Evolutionary conservation across 345 rosid species (phyloP).

Genomic region (Pistacia vera): DNA sequence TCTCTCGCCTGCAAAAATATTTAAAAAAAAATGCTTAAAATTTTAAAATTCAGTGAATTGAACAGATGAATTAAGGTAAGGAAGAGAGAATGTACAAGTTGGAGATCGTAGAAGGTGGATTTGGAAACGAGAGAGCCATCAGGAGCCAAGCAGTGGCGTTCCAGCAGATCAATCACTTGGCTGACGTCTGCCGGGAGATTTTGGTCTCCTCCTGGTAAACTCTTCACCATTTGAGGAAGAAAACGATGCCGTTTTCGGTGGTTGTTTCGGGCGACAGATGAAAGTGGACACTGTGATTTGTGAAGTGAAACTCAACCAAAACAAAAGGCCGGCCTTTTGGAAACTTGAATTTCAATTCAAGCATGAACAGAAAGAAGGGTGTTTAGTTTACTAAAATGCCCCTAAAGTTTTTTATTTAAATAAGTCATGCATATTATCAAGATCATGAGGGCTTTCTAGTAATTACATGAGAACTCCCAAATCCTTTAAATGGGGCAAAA

Average conservation of each 20-base stretch:
- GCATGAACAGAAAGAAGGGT: neutral
- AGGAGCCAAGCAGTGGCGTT: constrained; percentile 94
- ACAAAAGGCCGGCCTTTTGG: constrained; percentile 3
- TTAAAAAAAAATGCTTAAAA: neutral
- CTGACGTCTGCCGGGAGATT: constrained; percentile 75
- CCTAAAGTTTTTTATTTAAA: neutral
- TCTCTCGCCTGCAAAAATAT: constrained; percentile 75
- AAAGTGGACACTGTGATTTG: neutral
- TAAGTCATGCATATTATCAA: neutral
- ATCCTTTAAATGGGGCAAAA: neutral
- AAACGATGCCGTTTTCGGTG: neutral
- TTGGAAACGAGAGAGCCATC: constrained; percentile 96
- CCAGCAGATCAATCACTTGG: constrained; percentile 89
- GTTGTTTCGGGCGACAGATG: neutral
- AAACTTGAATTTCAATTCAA: constrained; percentile 2
- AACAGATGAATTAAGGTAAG: neutral
- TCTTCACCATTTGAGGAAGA: constrained; percentile 51
- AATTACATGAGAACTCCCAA: neutral
- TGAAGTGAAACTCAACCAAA: neutral
- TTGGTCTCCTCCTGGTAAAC: constrained; percentile 58
- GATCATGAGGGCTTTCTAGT: neutral
- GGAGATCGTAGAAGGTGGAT: constrained; percentile 84
- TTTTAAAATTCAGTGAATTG: neutral
- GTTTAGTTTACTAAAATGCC: neutral
- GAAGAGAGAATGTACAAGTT: constrained; percentile 54